These are phyloP conservation scores for Tuber umbilicatum DNA, from an alignment of 495 filamentous ascomycete species.

Conservation along the genomic window DNA sequence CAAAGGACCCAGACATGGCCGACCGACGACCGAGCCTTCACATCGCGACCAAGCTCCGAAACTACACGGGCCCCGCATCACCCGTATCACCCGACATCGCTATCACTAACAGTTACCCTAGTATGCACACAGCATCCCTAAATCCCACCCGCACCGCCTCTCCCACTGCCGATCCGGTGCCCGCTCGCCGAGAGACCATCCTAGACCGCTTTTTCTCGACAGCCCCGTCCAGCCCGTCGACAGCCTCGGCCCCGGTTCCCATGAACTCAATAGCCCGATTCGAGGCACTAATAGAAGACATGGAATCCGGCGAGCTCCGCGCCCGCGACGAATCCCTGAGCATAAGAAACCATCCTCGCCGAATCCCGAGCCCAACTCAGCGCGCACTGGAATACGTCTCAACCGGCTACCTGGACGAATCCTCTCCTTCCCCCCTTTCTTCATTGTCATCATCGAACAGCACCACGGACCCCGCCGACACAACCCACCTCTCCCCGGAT, in stretches of 20 bases:
- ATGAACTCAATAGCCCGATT: constrained; percentile 42
- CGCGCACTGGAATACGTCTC: constrained; percentile 40
- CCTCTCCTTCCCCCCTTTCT: neutral
- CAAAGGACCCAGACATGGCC: constrained; percentile 6
- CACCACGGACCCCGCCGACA: neutral
- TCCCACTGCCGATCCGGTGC: constrained; percentile 3
- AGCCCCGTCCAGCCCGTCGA: constrained; percentile 24
- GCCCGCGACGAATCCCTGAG: neutral
- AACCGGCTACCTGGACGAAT: constrained; percentile 27
- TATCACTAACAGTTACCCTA: neutral
- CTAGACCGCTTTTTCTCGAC: constrained; percentile 42
- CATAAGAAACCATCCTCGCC: constrained; percentile 20
- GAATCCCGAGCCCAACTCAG: constrained; percentile 39
- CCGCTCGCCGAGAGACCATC: constrained; percentile 38
- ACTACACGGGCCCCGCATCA: constrained; percentile 7
- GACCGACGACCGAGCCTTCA: constrained; percentile 24
- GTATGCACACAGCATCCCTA: neutral
- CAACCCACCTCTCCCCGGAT: neutral
- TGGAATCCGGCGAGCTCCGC: constrained; percentile 18
- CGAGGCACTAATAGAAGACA: constrained; percentile 38
- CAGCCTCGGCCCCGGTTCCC: constrained; percentile 6
- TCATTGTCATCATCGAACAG: neutral
- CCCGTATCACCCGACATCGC: neutral
- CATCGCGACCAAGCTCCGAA: constrained; percentile 26
- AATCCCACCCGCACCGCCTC: constrained; percentile 1